Conservation (phyloP, 2,329 filamentous ascomycete species). For the Hortaea werneckii region DNA sequence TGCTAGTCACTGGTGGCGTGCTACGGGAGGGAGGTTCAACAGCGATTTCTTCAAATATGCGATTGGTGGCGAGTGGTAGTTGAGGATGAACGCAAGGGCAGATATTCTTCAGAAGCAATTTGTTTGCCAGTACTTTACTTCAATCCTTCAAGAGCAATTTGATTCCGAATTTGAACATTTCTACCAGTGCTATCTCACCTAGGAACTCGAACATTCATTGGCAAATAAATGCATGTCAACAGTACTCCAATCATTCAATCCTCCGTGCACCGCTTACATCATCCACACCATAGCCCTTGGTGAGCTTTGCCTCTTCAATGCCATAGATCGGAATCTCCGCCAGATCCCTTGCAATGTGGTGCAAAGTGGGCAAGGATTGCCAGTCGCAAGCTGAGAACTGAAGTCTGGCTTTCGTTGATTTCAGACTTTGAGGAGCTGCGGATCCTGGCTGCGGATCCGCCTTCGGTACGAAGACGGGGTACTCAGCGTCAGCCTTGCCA, state of each 20-base stretch:
- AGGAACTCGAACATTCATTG: no score
- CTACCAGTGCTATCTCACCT: no score
- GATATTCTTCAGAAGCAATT: no score
- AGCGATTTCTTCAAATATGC: slow-evolving; percentile 41
- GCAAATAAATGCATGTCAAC: no score
- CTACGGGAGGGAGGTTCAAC: slow-evolving; percentile 40
- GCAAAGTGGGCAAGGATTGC: slow-evolving; percentile 49
- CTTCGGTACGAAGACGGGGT: slow-evolving; percentile 37
- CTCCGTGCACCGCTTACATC: slow-evolving; percentile 32
- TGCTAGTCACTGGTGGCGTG: slow-evolving; percentile 39
- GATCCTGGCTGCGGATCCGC: slow-evolving; percentile 28
- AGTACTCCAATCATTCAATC: slow-evolving; percentile 12
- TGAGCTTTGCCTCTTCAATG: slow-evolving; percentile 45
- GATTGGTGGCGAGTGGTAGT: slow-evolving; percentile 41
- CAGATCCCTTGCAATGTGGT: slow-evolving; percentile 45
- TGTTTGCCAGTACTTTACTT: no score
- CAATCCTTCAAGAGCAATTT: no score
- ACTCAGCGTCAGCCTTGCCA: slow-evolving; percentile 45
- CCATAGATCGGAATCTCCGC: slow-evolving; percentile 49
- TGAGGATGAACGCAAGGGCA: not conserved
- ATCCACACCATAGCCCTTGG: slow-evolving; percentile 44
- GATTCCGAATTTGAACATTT: no score
- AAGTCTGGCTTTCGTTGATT: slow-evolving; percentile 35
- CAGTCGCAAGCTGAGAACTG: slow-evolving; percentile 41
- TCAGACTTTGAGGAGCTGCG: slow-evolving; percentile 23